These are phyloP conservation scores for button mushroom (Agaricus bisporus) DNA, from an alignment of 768 basidiomycete genomes.

Conservation along the genomic window DNA sequence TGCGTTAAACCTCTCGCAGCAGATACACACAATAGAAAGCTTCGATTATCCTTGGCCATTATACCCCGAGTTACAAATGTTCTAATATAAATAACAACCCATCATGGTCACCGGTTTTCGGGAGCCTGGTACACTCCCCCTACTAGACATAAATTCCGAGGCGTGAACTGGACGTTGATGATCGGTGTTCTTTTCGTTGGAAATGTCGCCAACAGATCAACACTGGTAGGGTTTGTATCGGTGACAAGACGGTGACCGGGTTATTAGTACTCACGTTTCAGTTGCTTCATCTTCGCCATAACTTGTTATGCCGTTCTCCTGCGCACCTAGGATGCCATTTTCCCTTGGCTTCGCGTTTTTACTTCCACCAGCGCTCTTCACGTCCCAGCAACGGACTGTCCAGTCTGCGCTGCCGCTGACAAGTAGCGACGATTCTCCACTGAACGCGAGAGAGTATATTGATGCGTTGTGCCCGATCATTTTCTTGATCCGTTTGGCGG, in stretches of 20 bases:
- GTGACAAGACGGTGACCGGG: background rate
- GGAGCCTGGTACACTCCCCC: constrained; percentile 69
- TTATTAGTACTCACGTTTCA: constrained; percentile 57
- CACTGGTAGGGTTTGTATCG: constrained; percentile 35
- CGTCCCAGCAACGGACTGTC: constrained; percentile 98
- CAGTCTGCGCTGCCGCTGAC: constrained; percentile 92
- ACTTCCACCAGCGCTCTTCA: constrained; percentile 69
- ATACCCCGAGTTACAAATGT: background rate
- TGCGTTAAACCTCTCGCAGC: too few relatives aligned
- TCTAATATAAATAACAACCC: background rate
- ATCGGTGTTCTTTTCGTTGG: constrained; percentile 96
- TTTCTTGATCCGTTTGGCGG: constrained; percentile 92
- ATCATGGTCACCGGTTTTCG: constrained; percentile 32
- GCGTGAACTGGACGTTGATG: constrained; percentile 88
- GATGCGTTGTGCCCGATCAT: constrained; percentile 92
- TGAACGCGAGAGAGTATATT: constrained; percentile 87
- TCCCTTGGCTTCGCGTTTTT: constrained; percentile 46
- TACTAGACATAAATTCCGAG: constrained; percentile 88
- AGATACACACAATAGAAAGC: too few relatives aligned
- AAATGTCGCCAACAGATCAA: constrained; percentile 84
- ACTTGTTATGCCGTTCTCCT: constrained; percentile 20
- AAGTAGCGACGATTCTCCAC: constrained; percentile 84
- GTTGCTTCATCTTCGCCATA: constrained; percentile 48
- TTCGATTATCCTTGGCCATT: too few relatives aligned
- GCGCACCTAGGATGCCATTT: constrained; percentile 32